phyloP scores from a whole-genome alignment of 2,329 filamentous ascomycete genomes.

The Xylariomycetidae sp. region DNA sequence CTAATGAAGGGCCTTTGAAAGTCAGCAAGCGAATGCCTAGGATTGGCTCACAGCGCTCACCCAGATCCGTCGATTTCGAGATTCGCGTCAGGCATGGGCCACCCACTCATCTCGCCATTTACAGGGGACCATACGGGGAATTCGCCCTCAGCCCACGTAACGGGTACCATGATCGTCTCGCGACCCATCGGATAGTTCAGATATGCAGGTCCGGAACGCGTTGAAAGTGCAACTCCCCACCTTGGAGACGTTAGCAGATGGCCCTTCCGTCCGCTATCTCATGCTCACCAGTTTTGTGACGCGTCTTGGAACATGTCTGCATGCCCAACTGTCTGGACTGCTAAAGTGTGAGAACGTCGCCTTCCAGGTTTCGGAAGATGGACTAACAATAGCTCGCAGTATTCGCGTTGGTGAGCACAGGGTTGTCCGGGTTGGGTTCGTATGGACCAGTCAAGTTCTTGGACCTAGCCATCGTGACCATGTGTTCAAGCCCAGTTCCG shows the following conservation, averaged over 20 bases:
- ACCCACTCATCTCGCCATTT: constrained; percentile 31
- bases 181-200: constrained; percentile 38
- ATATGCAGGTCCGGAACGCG: constrained; percentile 33
- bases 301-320: constrained; percentile 52
- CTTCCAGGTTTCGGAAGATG: not conserved
- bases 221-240: constrained; percentile 38
- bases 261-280: too few species aligned
- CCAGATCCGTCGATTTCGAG: constrained; percentile 19
- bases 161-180: constrained; percentile 36
- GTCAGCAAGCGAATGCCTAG: constrained; percentile 18
- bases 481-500: constrained; percentile 45
- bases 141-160: constrained; percentile 29
- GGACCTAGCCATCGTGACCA: constrained; percentile 43
- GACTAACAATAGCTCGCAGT: constrained; percentile 35
- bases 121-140: constrained; percentile 33
- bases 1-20: constrained; percentile 35
- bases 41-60: constrained; percentile 16
- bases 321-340: constrained; percentile 51
- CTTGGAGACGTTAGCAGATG: too few species aligned
- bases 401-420: constrained; percentile 41
- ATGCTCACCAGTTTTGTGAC: constrained; percentile 31
- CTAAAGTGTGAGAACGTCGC: not conserved
- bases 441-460: constrained; percentile 39
- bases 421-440: constrained; percentile 36
- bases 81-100: constrained; percentile 15